phyloP scores from a whole-genome alignment of 768 basidiomycete genomes.

The Tulasnella sp. region DNA sequence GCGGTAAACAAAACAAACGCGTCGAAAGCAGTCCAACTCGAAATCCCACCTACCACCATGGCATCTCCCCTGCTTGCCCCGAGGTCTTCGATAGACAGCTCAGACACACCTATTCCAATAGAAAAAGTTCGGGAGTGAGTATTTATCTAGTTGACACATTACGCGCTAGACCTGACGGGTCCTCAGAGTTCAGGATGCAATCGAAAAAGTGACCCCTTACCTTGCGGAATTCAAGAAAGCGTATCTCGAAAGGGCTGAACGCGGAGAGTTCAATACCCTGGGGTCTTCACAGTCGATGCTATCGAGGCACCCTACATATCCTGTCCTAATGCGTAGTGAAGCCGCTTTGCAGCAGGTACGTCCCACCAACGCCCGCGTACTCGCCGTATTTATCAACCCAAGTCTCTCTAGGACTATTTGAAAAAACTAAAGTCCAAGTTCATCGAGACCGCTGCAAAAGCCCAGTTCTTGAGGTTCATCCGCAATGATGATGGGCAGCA shows the following conservation, averaged over 20 bases:
- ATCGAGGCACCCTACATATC: conserved; percentile 22
- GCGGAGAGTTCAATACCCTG: conserved; percentile 19
- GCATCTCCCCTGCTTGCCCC: background rate
- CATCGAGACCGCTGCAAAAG: conserved; percentile 23
- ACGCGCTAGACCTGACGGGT: background rate
- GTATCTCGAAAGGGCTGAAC: conserved; percentile 21
- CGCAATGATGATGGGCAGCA: conserved; percentile 9
- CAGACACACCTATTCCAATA: background rate
- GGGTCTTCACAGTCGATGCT: conserved; percentile 25
- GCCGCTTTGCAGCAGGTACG: conserved; percentile 19
- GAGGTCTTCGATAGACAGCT: background rate
- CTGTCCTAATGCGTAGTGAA: conserved; percentile 12
- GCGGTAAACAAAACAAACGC: background rate
- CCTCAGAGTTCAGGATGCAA: conserved; percentile 19
- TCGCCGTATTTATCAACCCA: background rate
- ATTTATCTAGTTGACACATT: background rate
- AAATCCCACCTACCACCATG: background rate
- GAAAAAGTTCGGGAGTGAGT: background rate
- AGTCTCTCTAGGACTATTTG: conserved; percentile 17
- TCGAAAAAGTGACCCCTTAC: conserved; percentile 16
- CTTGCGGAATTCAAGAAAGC: conserved; percentile 18
- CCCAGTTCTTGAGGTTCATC: conserved; percentile 22
- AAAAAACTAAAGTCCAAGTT: conserved; percentile 26
- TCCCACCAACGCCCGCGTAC: background rate
- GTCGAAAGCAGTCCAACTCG: background rate